Base-by-base conservation (phyloP, 306 rosid genomes). In the apple (Malus domestica) region DNA sequence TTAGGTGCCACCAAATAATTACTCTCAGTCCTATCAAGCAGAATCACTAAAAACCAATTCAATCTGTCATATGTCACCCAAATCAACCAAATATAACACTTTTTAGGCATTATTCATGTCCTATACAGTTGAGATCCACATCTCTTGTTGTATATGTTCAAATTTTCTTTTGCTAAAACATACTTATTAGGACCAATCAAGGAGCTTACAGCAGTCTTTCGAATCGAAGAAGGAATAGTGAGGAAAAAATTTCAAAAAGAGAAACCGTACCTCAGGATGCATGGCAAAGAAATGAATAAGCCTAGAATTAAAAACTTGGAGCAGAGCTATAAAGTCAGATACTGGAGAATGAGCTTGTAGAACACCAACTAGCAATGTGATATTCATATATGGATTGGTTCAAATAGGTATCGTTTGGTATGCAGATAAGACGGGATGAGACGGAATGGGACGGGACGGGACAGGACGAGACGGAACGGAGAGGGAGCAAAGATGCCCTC, bases 321-420 rank as follows among this genome's bases (percentile, higher is more conserved):
- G 78, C 60, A 92, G 75, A 77, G 93, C 89, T 54, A 76, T 42
- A 73, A 65, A 78, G 66, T 79, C 85, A 64, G 88, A 84, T 23
- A 75, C 82, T n/a, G 77, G 75, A 4, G 38, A 4, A 60, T 78
- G 71, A 25, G 88, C 89, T 70, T 87, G 51, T 72, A 88, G 85
- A 80, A 75, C 82, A 49, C 88, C 90, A 77, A 84, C 80, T 38
- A 61, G 44, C 76, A 90, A 82, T 54, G 81, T 79, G 68, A 92
- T 90, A 77, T 81, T 78, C 83, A 90, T 75, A 61, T 88, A 89
- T 1, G 93, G 81, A 80, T 80, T 82, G 93, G 90, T 84, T 81
- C 89, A 84, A 73, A 79, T 27, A 27, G 27, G 27, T 27, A 27
- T 27, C 27, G 27, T 27, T 27, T 27, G 27, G 27, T 27, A 27